These are phyloP conservation scores for Gypsophila paniculata DNA, from an alignment of 179 eudicot genomes.

Conservation along the genomic window DNA sequence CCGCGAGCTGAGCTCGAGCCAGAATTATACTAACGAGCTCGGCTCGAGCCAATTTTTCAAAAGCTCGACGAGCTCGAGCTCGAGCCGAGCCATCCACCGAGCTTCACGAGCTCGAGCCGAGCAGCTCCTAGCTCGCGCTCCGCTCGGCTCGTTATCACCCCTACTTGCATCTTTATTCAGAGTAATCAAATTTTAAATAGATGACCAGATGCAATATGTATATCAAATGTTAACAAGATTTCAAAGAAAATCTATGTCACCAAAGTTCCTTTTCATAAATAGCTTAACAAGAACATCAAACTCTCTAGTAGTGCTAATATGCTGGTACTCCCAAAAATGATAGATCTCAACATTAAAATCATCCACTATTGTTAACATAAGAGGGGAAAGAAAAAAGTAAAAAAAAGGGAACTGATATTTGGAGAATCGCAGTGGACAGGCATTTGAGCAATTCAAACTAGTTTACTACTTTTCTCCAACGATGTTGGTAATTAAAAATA, in stretches of 20 bases:
- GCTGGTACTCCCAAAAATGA: neutral
- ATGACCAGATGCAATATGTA: too few species aligned
- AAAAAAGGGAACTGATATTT: neutral
- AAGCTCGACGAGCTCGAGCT: conserved; percentile 4
- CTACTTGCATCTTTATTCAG: too few species aligned
- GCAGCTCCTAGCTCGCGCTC: neutral
- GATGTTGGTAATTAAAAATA: neutral
- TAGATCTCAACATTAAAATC: neutral
- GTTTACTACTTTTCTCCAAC: neutral
- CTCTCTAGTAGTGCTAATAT: neutral
- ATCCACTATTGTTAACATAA: neutral
- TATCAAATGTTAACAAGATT: neutral
- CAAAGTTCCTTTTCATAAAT: neutral
- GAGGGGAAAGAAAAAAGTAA: too few species aligned
- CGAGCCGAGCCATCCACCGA: neutral
- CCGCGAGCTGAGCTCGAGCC: too few species aligned
- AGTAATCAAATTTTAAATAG: too few species aligned
- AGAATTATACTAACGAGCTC: too few species aligned
- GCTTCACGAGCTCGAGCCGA: too few species aligned
- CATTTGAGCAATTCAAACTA: neutral
- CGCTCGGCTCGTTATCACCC: neutral
- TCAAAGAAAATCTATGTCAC: neutral
- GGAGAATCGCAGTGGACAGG: neutral
- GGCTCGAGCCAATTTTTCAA: too few species aligned
- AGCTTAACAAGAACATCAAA: neutral